Evolutionary conservation across 139 green algal species (phyloP), one percentile per base, ranked within the genome.

Genomic region (Picocystis salinarum): DNA sequence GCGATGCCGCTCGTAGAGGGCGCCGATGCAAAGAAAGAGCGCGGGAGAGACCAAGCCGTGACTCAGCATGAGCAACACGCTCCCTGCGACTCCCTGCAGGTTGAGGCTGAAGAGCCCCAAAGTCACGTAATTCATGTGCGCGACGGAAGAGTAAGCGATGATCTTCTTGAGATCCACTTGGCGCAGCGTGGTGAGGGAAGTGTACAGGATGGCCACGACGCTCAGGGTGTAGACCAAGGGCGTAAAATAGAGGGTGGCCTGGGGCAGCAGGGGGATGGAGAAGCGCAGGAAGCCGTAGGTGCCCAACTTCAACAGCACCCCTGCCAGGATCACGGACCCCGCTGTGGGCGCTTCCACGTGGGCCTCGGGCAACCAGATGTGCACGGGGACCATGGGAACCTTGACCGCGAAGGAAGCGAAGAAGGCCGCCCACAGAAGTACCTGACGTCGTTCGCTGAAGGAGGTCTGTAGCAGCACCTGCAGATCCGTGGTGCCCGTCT

Each of bases 101-200:
- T 71, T 79, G 22, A 76, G 41, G 39, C 45, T 74, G 60, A 76
- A 79, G n/a, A 74, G 39, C 17, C 64, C 69, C 39, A 75, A 36
- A 19, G 59, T 72, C 20, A 79, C 67, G 57, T 74, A 67, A 39
- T 64, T 63, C 69, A 78, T 75, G 46, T 75, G 69, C 33, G 69
- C 62, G 48, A 79, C 62, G 46, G 55, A 67, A 30, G 66, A 76
- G 40, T 75, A 79, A 41, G 71, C 67, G 50, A 79, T 75, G 30
- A 76, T 75, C 50, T 77, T 76, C 55, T 76, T 76, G 22, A 81
- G 37, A 62, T 77, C 72, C 34, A 76, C 55, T 59, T 76, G 69
- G 44, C 65, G 46, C 22, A 77, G 42, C 36, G 66, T 74, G 34
- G 61, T 74, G 34, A 72, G 58, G 46, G 61, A 69, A 19, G 58